Percentiles rank a stretch among this genome's conserved stretches.
phyloP scores from a whole-genome alignment of 2,329 filamentous ascomycete genomes.

The Colletotrichum sp. region DNA sequence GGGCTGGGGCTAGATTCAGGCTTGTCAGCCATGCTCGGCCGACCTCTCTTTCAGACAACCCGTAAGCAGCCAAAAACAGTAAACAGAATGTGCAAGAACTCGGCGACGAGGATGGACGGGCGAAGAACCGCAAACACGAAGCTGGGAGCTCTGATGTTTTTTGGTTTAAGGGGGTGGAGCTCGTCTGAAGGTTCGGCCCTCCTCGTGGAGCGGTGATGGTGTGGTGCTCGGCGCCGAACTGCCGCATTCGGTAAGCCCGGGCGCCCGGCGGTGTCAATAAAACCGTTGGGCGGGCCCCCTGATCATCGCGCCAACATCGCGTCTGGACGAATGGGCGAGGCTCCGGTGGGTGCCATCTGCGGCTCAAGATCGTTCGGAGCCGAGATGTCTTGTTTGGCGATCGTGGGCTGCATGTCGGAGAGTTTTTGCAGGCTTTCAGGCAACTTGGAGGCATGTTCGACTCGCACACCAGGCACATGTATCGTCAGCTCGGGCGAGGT shows the following conservation, averaged over 20 bases:
- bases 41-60: neutral
- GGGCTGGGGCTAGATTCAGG: neutral
- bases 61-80: neutral
- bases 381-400: neutral
- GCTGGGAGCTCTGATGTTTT: neutral
- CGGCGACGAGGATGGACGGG: neutral
- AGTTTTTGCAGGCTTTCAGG: neutral
- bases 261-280: neutral
- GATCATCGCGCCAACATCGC: neutral
- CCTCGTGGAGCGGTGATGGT: neutral
- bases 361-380: neutral
- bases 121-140: neutral
- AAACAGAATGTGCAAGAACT: neutral
- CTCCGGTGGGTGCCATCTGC: neutral
- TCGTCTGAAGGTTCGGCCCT: neutral
- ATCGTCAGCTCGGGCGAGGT: neutral
- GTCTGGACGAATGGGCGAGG: neutral
- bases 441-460: neutral
- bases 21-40: slow-evolving; percentile 2
- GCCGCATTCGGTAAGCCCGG: neutral
- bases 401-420: neutral
- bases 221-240: neutral
- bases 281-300: neutral
- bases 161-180: neutral
- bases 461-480: neutral